phyloP scores from a whole-genome alignment of 768 basidiomycete genomes.

The Astraeus odoratus region DNA sequence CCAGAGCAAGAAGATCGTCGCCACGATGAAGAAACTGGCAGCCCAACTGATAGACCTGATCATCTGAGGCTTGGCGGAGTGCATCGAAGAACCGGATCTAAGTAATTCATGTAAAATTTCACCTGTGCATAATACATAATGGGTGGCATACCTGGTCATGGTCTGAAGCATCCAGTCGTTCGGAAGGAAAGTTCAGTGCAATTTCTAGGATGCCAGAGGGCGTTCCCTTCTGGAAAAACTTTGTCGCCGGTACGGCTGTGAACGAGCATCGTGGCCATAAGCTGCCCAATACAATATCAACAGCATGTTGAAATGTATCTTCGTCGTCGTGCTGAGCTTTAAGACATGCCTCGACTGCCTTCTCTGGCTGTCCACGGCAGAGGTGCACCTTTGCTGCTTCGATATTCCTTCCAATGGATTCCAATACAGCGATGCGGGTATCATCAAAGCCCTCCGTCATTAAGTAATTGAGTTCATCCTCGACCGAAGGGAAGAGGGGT shows the following conservation, averaged over 20 bases:
- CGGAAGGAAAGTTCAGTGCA: no score
- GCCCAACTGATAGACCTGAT: background rate
- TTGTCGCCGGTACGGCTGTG: slow-evolving; percentile 11
- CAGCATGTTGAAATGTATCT: slow-evolving; percentile 29
- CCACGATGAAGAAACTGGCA: background rate
- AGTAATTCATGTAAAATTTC: background rate
- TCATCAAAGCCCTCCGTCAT: slow-evolving; percentile 46
- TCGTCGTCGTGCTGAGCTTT: slow-evolving; percentile 22
- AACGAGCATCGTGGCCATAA: slow-evolving; percentile 45
- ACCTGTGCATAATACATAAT: background rate
- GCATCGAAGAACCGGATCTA: background rate
- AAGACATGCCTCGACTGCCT: slow-evolving; percentile 43
- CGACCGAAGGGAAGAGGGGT: slow-evolving; percentile 41
- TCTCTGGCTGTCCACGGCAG: slow-evolving; percentile 35
- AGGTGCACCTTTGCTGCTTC: slow-evolving; percentile 51
- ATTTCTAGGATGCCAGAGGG: slow-evolving; percentile 17
- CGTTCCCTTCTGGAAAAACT: slow-evolving; percentile 3
- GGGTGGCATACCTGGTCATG: background rate
- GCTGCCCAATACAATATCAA: slow-evolving; percentile 32
- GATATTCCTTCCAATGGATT: slow-evolving; percentile 30
- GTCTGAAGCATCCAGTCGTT: slow-evolving; percentile 3
- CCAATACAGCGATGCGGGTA: slow-evolving; percentile 40
- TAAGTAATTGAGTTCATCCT: slow-evolving; percentile 55
- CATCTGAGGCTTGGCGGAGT: background rate
- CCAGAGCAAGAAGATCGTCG: background rate